Percentiles rank a stretch among this genome's conserved stretches.
Conservation (phyloP, 768 basidiomycete species). For the Boletus sp. region DNA sequence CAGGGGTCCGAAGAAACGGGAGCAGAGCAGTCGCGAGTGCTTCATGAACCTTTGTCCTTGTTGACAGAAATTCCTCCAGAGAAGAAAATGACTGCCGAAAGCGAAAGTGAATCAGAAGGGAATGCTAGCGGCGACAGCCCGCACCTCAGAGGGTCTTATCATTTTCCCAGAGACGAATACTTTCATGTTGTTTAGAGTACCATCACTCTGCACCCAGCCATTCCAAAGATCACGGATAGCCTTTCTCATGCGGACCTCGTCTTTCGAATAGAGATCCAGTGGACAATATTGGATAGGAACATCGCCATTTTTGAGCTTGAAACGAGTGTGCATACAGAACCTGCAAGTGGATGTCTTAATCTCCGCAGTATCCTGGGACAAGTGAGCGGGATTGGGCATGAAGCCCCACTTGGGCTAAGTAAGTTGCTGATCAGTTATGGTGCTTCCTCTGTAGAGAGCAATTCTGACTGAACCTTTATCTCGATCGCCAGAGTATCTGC, state of each 20-base stretch:
- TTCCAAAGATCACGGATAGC: conserved; percentile 73
- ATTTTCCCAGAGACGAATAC: conserved; percentile 68
- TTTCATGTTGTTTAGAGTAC: conserved; percentile 75
- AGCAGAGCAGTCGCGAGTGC: conserved; percentile 50
- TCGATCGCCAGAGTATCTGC: conserved; percentile 66
- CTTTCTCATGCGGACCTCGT: conserved; percentile 52
- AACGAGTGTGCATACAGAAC: conserved; percentile 83
- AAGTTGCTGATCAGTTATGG: conserved; percentile 1
- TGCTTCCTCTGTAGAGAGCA: background rate
- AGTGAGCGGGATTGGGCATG: conserved; percentile 58
- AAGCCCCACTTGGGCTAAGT: conserved; percentile 96
- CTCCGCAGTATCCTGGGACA: conserved; percentile 53
- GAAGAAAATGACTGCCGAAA: conserved; percentile 4
- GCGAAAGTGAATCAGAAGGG: conserved; percentile 1
- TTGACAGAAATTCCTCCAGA: conserved; percentile 15
- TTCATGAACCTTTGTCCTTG: conserved; percentile 39
- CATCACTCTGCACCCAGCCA: conserved; percentile 63
- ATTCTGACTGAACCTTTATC: conserved; percentile 68
- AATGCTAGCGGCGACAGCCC: conserved; percentile 15
- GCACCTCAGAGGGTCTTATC: conserved; percentile 56
- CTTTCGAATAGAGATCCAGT: conserved; percentile 81
- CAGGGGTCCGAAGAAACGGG: conserved; percentile 43
- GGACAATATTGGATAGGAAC: conserved; percentile 68
- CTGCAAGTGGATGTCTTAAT: conserved; percentile 77
- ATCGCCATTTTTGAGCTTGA: conserved; percentile 38